These are phyloP conservation scores for Tieghemostelium lacteum DNA, from an alignment of 78 protist species.

Conservation along the genomic window DNA sequence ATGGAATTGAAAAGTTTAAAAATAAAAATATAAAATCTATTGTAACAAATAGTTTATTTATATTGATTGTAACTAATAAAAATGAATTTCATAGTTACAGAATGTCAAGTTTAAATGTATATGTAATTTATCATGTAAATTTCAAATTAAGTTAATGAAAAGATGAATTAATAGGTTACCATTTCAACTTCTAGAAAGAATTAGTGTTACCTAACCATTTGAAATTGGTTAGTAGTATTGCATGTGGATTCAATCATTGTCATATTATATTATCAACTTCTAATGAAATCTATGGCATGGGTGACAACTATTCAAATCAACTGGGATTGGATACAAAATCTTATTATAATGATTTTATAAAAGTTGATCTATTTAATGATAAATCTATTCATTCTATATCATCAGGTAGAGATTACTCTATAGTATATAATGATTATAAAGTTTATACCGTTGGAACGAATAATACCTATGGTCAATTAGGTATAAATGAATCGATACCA, in stretches of 20 bases:
- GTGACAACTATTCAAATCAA: slow-evolving; percentile 32
- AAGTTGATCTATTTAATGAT: not conserved
- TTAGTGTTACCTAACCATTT: no score
- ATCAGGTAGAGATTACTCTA: slow-evolving; percentile 8
- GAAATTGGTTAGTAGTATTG: not conserved
- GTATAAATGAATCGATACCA: not conserved
- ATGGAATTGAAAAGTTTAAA: no score
- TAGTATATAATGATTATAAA: not conserved
- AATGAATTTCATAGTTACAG: no score
- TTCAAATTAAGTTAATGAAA: no score
- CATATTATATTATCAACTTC: not conserved
- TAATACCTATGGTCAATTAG: slow-evolving; percentile 13
- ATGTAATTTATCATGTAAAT: no score
- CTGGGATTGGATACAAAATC: not conserved
- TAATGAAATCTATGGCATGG: not conserved
- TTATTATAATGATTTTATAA: not conserved
- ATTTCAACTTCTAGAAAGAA: no score
- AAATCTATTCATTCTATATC: not conserved
- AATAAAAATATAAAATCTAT: no score
- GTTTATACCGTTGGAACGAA: slow-evolving; percentile 26
- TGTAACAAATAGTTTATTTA: no score
- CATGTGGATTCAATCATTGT: slow-evolving; percentile 26
- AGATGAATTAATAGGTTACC: no score
- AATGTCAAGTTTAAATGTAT: no score
- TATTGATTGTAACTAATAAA: no score